Percentiles rank a stretch among this genome's conserved stretches.
These are phyloP conservation scores for Leptographium lundbergii DNA, from an alignment of 2,329 filamentous ascomycete species.

Conservation along the genomic window DNA sequence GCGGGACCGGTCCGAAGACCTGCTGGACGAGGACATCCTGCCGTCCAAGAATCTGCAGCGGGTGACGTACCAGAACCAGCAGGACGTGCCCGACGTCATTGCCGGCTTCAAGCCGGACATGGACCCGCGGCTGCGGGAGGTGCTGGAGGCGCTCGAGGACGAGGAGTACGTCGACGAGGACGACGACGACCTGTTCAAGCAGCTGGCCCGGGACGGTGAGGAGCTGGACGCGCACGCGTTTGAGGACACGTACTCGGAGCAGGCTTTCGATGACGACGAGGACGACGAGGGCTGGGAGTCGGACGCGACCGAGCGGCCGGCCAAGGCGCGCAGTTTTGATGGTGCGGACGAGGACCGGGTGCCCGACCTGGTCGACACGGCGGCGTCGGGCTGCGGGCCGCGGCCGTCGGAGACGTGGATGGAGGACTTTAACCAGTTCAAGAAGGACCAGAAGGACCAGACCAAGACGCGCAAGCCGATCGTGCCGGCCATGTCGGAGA, in stretches of 20 bases:
- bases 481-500: conserved; percentile 43
- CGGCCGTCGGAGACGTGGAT: conserved; percentile 50
- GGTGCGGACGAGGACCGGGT: conserved; percentile 28
- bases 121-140: conserved; percentile 85
- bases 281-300: conserved; percentile 89
- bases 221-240: conserved; percentile 60
- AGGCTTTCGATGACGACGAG: conserved; percentile 31
- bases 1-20: conserved; percentile 37
- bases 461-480: conserved; percentile 26
- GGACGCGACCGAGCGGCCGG: conserved; percentile 77
- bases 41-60: conserved; percentile 69
- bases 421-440: conserved; percentile 87
- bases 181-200: conserved; percentile 73
- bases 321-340: conserved; percentile 16
- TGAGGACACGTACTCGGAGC: conserved; percentile 40
- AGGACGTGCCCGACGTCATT: conserved; percentile 82
- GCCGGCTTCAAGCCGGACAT: conserved; percentile 95
- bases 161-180: conserved; percentile 86
- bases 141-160: conserved; percentile 85
- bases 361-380: conserved; percentile 33
- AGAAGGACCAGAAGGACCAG: conserved; percentile 67
- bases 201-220: conserved; percentile 30
- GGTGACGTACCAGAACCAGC: conserved; percentile 79
- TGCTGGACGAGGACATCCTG: conserved; percentile 63
- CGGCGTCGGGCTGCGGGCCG: not conserved